Percentiles rank a stretch among this genome's conserved stretches.
These are phyloP conservation scores for Serendipita sp. DNA, from an alignment of 768 basidiomycete genomes.

Conservation along the genomic window DNA sequence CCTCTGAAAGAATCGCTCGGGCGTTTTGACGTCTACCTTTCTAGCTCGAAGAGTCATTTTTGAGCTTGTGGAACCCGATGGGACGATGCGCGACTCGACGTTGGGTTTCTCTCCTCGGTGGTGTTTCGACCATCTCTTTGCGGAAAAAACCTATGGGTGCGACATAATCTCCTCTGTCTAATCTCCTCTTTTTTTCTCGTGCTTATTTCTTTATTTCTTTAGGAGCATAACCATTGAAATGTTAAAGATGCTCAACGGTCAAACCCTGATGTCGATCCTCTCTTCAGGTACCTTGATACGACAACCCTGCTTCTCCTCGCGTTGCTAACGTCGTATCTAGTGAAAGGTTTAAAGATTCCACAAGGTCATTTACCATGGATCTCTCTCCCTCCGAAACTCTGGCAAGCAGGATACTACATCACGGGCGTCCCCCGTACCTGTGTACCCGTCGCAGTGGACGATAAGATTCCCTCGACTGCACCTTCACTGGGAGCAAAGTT, in stretches of 20 bases:
- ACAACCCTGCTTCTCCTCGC: background rate
- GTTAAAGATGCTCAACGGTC: background rate
- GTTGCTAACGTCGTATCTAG: background rate
- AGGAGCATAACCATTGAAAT: background rate
- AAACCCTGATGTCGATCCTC: background rate
- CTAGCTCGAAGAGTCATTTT: conserved; percentile 1
- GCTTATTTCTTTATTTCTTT: background rate
- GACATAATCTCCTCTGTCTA: background rate
- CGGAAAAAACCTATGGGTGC: background rate
- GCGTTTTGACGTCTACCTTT: background rate
- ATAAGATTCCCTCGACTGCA: background rate
- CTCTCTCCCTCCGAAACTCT: conserved; percentile 1
- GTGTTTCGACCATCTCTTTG: background rate
- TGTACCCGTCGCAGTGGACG: background rate
- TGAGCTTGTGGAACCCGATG: background rate
- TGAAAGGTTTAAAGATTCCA: background rate
- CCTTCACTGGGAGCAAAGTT: background rate
- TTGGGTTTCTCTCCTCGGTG: background rate
- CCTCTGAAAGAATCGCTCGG: background rate
- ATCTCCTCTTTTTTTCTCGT: background rate
- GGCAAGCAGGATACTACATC: background rate
- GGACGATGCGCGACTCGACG: background rate
- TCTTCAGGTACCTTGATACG: background rate
- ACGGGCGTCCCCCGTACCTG: background rate
- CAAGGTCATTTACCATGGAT: background rate